These are phyloP conservation scores for Ustilago curta DNA, from an alignment of 1,284 basidiomycete species.

Conservation along the genomic window DNA sequence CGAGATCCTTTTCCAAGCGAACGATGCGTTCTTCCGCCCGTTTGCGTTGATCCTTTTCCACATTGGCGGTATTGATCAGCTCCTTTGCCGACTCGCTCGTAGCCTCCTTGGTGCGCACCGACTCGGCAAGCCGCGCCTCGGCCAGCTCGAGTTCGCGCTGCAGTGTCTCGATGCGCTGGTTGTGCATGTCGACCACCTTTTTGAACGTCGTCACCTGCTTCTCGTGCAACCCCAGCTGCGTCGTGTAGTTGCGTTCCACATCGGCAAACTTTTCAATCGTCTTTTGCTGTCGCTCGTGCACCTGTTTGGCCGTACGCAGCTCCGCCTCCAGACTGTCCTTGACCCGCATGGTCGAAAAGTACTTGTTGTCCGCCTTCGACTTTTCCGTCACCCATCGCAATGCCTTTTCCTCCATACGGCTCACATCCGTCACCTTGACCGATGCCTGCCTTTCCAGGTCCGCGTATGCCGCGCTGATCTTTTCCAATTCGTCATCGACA, in stretches of 20 bases:
- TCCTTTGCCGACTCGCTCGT: slow-evolving; percentile 56
- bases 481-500: slow-evolving; percentile 85
- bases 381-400: slow-evolving; percentile 72
- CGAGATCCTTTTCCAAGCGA: slow-evolving; percentile 58
- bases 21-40: slow-evolving; percentile 53
- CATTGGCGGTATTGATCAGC: slow-evolving; percentile 41
- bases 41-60: slow-evolving; percentile 44
- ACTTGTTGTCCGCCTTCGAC: slow-evolving; percentile 96
- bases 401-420: slow-evolving; percentile 81
- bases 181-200: slow-evolving; percentile 55
- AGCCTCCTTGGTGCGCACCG: slow-evolving; percentile 25
- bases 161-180: slow-evolving; percentile 63
- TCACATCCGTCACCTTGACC: slow-evolving; percentile 85
- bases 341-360: slow-evolving; percentile 87
- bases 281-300: slow-evolving; percentile 82
- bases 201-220: slow-evolving; percentile 71
- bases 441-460: slow-evolving; percentile 83
- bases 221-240: slow-evolving; percentile 76
- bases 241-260: slow-evolving; percentile 75
- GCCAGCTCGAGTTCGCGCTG: slow-evolving; percentile 65
- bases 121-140: slow-evolving; percentile 43
- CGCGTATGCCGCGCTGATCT: slow-evolving; percentile 87
- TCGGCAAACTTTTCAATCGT: slow-evolving; percentile 79
- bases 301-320: slow-evolving; percentile 77
- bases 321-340: slow-evolving; percentile 86